Percentiles rank a stretch among this genome's conserved stretches.
Evolutionary conservation across 129 eudicot genomes (phyloP).

Genomic region (Kitagawia praeruptora): DNA sequence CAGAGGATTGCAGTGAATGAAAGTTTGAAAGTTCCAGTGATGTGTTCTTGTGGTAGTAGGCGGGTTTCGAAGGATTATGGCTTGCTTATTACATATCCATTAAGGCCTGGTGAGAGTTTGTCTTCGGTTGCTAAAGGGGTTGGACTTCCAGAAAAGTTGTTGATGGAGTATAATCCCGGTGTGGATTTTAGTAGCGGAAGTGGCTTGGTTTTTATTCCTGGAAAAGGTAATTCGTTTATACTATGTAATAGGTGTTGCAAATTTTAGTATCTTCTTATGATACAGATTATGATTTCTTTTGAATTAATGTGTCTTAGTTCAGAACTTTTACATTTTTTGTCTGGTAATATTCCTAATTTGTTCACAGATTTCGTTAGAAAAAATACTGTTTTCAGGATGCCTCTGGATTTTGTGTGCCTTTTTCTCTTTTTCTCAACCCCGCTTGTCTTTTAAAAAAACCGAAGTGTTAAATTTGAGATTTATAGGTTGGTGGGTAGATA

Average conservation of each 20-base stretch:
- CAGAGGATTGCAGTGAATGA: conserved; percentile 16
- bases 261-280: not conserved
- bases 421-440: not conserved
- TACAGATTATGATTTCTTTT: not conserved
- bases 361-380: not conserved
- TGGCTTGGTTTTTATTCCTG: conserved; percentile 67
- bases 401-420: not conserved
- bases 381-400: not conserved
- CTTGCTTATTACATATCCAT: conserved; percentile 58
- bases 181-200: conserved; percentile 37
- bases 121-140: conserved; percentile 35
- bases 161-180: conserved; percentile 58
- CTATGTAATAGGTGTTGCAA: not conserved
- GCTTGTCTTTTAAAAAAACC: not conserved
- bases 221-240: conserved; percentile 36
- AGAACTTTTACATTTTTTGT: not conserved
- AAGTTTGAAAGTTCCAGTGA: conserved; percentile 41
- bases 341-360: not conserved
- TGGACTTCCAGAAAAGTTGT: conserved; percentile 30
- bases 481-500: not conserved
- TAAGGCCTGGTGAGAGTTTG: conserved; percentile 48
- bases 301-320: not conserved
- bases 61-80: conserved; percentile 56
- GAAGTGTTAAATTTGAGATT: not conserved
- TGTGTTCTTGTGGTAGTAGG: conserved; percentile 64